Evolutionary conservation across 768 basidiomycete species (phyloP), one percentile per base, ranked within the genome.

Genomic region (Phylloporus sp.): DNA sequence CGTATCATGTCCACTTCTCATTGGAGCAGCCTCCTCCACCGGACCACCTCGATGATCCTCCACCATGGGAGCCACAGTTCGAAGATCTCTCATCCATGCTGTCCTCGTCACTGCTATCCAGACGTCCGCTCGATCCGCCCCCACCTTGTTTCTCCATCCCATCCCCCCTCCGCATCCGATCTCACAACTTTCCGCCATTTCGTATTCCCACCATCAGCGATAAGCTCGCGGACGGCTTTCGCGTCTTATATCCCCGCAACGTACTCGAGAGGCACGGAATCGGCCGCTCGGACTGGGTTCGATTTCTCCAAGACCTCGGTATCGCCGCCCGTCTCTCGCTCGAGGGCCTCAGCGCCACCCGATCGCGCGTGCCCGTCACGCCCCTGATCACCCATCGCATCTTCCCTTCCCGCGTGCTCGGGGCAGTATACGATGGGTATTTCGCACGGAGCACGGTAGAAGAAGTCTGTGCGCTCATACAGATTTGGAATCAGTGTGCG

Each of bases 401-500:
- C 8, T 61, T 59, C 22, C 44, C 57, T 3, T n/a, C 48, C 2
- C 49, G 42, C 24, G 15, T 37, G 5, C 20, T 52, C 15, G 61
- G 61, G 9, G 37, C 41, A 13, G 38, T 44, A 9, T 65, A 65
- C 37, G 55, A 65, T 38, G 18, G 45, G 0, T 38, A 9, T 17
- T 65, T 65, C 31, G 38, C 38, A 24, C 56, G 55, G 31, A 55
- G 18, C 32, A 49, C 52, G 1, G 18, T 38, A 3, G 48, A 61
- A 3, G 56, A 65, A 28, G 59, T 67, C 24, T 46, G 51, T 38
- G 61, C 63, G 7, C 53, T 65, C 24, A 35, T 65, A 9, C 34
- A 46, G 15, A 46, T 67, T 13, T 65, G 64, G 64, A 65, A 67
- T 20, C 52, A 65, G 43, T 60, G 64, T 48, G 64, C 64, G 5